phyloP scores from a whole-genome alignment of 2,329 filamentous ascomycete species.

The Colletotrichum simmondsii region DNA sequence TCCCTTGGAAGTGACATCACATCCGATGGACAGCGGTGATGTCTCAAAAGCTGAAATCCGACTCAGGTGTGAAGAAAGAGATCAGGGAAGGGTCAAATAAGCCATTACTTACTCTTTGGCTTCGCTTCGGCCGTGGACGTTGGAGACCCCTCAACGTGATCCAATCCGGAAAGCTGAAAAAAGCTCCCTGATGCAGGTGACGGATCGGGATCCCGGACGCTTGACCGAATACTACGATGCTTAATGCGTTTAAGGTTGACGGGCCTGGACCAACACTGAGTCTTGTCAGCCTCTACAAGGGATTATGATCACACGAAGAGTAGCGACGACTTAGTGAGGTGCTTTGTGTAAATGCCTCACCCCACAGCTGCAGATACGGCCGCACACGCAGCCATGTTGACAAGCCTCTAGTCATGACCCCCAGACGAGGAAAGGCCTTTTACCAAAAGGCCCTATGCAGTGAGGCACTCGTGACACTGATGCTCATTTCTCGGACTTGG shows the following conservation, averaged over 20 bases:
- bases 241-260: not conserved
- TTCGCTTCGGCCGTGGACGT: not conserved
- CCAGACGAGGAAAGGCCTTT: too few species aligned
- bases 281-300: not conserved
- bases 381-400: not conserved
- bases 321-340: not conserved
- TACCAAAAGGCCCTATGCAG: too few species aligned
- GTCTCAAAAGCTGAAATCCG: too few species aligned
- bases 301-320: not conserved
- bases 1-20: too few species aligned
- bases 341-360: not conserved
- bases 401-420: not conserved
- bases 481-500: too few species aligned
- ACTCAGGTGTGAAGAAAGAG: too few species aligned
- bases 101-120: too few species aligned
- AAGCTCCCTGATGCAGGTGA: not conserved
- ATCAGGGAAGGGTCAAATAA: too few species aligned
- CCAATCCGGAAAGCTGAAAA: not conserved
- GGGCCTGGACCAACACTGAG: not conserved
- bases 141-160: not conserved
- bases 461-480: too few species aligned
- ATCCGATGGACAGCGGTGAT: too few species aligned
- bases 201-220: not conserved
- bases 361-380: not conserved
- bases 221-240: not conserved